These are phyloP conservation scores for Coccomyxa subellipsoidea DNA, from an alignment of 163 green algal species.

Conservation along the genomic window DNA sequence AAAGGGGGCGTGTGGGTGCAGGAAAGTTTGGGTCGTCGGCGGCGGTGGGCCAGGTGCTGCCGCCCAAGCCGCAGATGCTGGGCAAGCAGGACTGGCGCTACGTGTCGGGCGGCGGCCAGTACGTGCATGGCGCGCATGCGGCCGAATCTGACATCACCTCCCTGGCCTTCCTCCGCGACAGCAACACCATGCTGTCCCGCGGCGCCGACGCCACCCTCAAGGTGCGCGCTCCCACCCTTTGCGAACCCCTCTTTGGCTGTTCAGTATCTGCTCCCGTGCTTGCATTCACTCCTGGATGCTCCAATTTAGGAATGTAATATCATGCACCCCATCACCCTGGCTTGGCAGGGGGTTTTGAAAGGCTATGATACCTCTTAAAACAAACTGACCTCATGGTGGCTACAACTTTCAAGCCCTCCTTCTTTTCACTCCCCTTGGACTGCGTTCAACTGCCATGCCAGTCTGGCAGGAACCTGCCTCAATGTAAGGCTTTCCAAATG, in stretches of 20 bases:
- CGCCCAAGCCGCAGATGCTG: constrained; percentile 53
- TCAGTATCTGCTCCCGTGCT: background rate
- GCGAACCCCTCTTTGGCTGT: background rate
- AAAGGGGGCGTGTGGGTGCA: constrained; percentile 24
- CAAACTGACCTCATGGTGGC: too few species aligned
- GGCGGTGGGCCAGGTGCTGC: constrained; percentile 53
- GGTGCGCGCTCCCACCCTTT: constrained; percentile 30
- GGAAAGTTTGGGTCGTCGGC: constrained; percentile 82
- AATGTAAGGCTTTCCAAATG: too few species aligned
- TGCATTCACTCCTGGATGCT: background rate
- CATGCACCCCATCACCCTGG: too few species aligned
- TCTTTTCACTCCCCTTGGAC: too few species aligned
- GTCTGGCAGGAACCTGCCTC: too few species aligned
- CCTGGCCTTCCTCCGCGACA: constrained; percentile 72
- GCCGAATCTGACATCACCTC: constrained; percentile 70
- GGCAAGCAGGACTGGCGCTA: constrained; percentile 71
- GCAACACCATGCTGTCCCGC: constrained; percentile 66
- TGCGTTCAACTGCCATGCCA: too few species aligned
- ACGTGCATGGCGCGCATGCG: constrained; percentile 59
- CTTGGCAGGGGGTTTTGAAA: too few species aligned
- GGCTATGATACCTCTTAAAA: too few species aligned
- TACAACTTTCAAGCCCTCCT: too few species aligned
- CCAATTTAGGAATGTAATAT: background rate
- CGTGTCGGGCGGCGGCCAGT: constrained; percentile 43
- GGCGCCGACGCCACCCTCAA: constrained; percentile 81